A percentile compares a stretch with the other conserved stretches of the same genome.
Evolutionary conservation across 2,329 filamentous ascomycete species (phyloP).

Genomic region (Aspergillus sp.): DNA sequence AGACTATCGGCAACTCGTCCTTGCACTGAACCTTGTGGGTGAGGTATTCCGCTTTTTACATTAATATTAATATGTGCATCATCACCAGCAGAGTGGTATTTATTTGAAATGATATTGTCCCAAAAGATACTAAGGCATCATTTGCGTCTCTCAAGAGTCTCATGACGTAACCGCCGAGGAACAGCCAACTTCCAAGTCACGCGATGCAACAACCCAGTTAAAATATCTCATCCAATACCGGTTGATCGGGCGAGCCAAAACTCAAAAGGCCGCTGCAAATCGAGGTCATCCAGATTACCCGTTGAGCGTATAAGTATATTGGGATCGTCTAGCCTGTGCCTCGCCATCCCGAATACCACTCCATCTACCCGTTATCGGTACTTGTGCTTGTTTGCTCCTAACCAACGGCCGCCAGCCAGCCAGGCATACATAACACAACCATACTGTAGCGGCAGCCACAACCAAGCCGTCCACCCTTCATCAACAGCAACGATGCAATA

Average conservation of each 20-base stretch:
- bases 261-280: too few relatives aligned
- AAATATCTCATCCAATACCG: too few relatives aligned
- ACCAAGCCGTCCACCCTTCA: not conserved
- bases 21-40: not conserved
- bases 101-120: too few relatives aligned
- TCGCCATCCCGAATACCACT: not conserved
- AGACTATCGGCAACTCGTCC: not conserved
- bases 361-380: too few relatives aligned
- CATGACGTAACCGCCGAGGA: not conserved
- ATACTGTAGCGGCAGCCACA: not conserved
- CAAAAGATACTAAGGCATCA: too few relatives aligned
- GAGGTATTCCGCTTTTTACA: not conserved
- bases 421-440: not conserved
- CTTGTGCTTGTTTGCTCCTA: not conserved
- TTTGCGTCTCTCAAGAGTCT: not conserved
- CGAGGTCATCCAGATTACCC: not conserved
- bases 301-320: not conserved
- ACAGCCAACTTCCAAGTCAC: not conserved
- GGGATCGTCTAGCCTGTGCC: not conserved
- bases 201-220: not conserved
- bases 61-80: too few relatives aligned
- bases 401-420: not conserved
- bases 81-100: too few relatives aligned
- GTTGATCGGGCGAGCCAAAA: too few relatives aligned
- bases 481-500: constrained; percentile 59